Percentiles rank a stretch among this genome's conserved stretches.
Evolutionary conservation across 2,329 filamentous ascomycete species (phyloP).

Genomic region (Diaporthe citrichinensis): DNA sequence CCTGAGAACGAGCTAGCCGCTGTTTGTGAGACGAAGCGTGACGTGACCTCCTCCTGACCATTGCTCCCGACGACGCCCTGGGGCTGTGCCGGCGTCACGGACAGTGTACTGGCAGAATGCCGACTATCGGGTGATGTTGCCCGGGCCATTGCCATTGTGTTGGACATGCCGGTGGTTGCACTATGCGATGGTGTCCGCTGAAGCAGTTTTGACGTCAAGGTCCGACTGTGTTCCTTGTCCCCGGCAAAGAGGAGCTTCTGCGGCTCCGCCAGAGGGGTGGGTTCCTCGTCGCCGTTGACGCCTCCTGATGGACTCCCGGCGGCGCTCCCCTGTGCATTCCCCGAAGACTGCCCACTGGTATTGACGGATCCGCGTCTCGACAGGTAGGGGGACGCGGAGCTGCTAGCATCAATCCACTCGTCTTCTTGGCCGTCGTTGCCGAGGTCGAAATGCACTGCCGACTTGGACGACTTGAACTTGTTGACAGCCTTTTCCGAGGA

Average conservation of each 20-base stretch:
- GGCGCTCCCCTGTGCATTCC: conserved; percentile 54
- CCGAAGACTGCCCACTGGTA: conserved; percentile 63
- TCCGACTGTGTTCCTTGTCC: conserved; percentile 70
- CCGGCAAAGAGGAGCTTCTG: conserved; percentile 52
- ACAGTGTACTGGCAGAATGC: conserved; percentile 48
- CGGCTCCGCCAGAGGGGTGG: conserved; percentile 43
- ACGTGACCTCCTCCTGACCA: conserved; percentile 66
- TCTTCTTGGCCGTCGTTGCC: conserved; percentile 68
- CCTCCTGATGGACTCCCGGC: conserved; percentile 41
- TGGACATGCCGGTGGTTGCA: conserved; percentile 75
- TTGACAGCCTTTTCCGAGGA: conserved; percentile 64
- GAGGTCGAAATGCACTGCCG: conserved; percentile 75
- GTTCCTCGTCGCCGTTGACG: conserved; percentile 38
- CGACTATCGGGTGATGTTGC: conserved; percentile 52
- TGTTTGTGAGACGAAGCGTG: conserved; percentile 69
- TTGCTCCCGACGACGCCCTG: conserved; percentile 55
- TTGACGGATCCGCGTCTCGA: conserved; percentile 65
- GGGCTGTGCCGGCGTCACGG: conserved; percentile 49
- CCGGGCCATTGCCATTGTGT: conserved; percentile 67
- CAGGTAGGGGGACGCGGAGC: conserved; percentile 72
- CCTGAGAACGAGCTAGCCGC: conserved; percentile 64
- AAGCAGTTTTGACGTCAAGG: conserved; percentile 77
- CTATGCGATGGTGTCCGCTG: conserved; percentile 74
- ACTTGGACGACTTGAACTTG: conserved; percentile 60
- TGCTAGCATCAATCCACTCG: conserved; percentile 78